phyloP scores from a whole-genome alignment of 495 filamentous ascomycete genomes.

The Daldinia bambusicola region DNA sequence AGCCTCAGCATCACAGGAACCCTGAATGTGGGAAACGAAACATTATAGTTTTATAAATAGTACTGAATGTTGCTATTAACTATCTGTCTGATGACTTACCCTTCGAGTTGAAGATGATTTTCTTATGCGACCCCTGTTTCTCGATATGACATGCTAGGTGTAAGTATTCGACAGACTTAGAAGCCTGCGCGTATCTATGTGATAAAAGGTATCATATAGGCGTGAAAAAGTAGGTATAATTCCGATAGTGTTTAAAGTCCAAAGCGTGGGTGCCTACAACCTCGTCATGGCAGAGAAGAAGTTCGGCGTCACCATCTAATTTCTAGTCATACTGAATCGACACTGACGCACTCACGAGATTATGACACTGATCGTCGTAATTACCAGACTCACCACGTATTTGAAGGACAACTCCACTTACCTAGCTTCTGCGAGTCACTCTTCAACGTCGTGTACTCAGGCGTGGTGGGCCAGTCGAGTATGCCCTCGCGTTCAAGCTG shows the following conservation, averaged over 20 bases:
- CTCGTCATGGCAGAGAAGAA: background rate
- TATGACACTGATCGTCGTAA: background rate
- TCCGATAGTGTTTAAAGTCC: background rate
- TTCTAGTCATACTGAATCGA: background rate
- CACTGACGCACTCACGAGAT: background rate
- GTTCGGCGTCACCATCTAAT: background rate
- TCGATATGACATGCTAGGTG: background rate
- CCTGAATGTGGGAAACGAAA: background rate
- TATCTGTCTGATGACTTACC: background rate
- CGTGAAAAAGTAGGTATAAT: background rate
- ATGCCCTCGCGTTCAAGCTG: background rate
- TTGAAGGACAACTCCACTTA: background rate
- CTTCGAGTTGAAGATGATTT: background rate
- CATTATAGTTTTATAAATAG: background rate
- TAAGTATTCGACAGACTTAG: background rate
- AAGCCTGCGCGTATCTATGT: background rate
- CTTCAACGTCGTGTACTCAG: background rate
- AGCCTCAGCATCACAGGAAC: background rate
- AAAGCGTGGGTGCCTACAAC: background rate
- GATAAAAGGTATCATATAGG: background rate
- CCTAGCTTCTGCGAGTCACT: background rate
- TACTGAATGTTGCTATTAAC: background rate
- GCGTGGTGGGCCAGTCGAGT: background rate
- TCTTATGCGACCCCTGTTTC: background rate
- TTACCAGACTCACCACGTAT: background rate